These are phyloP conservation scores for Aspergillus pseudoglaucus DNA, from an alignment of 2,329 filamentous ascomycete genomes.

Conservation along the genomic window DNA sequence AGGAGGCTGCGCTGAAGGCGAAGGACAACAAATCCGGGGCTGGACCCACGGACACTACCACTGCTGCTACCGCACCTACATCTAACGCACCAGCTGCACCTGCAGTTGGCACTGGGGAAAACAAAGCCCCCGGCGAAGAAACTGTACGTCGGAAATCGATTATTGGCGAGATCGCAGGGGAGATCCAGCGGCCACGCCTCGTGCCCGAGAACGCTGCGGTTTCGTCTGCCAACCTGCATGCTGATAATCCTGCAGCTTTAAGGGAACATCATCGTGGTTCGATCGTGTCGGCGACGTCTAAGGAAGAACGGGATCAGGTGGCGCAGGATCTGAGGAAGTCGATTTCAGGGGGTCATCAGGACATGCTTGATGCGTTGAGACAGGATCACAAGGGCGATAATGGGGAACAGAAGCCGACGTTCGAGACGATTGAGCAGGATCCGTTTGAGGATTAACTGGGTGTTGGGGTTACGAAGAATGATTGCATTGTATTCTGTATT, in stretches of 20 bases:
- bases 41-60: constrained; percentile 5
- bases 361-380: constrained; percentile 22
- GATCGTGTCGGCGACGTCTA: constrained; percentile 27
- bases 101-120: constrained; percentile 11
- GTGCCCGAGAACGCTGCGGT: constrained; percentile 30
- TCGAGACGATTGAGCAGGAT: constrained; percentile 20
- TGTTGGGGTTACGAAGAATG: neutral
- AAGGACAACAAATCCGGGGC: constrained; percentile 20
- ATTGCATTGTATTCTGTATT: neutral
- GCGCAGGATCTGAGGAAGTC: constrained; percentile 33
- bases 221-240: constrained; percentile 34
- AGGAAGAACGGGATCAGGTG: constrained; percentile 29
- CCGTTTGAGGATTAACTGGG: neutral
- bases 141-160: constrained; percentile 24
- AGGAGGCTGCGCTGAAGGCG: constrained; percentile 33
- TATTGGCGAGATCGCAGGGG: constrained; percentile 22
- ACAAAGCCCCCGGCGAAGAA: constrained; percentile 10
- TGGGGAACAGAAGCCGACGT: constrained; percentile 11
- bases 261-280: constrained; percentile 34
- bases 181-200: constrained; percentile 24
- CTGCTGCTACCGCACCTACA: constrained; percentile 4
- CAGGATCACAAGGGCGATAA: constrained; percentile 22
- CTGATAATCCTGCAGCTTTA: constrained; percentile 30
- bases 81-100: constrained; percentile 11
- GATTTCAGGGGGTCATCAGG: constrained; percentile 24